phyloP scores from a whole-genome alignment of 768 basidiomycete genomes.

The Serendipita sp. region DNA sequence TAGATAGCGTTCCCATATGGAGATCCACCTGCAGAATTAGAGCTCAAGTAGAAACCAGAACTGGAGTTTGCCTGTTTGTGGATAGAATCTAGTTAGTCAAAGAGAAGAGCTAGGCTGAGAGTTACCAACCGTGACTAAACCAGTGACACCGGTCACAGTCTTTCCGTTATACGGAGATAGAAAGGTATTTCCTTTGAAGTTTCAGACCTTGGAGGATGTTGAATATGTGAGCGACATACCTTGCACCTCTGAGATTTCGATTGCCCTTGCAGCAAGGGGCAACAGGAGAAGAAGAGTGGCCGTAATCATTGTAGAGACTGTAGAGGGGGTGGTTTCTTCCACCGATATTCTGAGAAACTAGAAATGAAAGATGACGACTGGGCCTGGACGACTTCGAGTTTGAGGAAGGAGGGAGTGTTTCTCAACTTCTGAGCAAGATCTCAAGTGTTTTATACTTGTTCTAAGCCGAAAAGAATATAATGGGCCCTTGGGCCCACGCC shows the following conservation, averaged over 20 bases:
- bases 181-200: neutral
- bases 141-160: neutral
- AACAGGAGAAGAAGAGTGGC: neutral
- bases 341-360: neutral
- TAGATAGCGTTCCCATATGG: slow-evolving; percentile 16
- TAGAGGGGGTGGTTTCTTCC: neutral
- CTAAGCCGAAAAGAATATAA: neutral
- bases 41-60: neutral
- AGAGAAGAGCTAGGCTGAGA: neutral
- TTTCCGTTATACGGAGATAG: neutral
- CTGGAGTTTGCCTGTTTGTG: neutral
- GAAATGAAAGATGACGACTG: too few species aligned
- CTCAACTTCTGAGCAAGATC: neutral
- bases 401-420: neutral
- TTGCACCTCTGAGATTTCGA: neutral
- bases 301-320: neutral
- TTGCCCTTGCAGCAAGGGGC: neutral
- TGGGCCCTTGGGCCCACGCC: too few species aligned
- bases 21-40: neutral
- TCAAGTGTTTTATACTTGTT: neutral
- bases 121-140: neutral
- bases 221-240: neutral
- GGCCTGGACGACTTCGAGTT: too few species aligned
- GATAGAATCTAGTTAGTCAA: neutral
- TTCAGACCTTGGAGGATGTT: neutral